phyloP scores from a whole-genome alignment of 208 protist species.

The Wallacemonas sp. region DNA sequence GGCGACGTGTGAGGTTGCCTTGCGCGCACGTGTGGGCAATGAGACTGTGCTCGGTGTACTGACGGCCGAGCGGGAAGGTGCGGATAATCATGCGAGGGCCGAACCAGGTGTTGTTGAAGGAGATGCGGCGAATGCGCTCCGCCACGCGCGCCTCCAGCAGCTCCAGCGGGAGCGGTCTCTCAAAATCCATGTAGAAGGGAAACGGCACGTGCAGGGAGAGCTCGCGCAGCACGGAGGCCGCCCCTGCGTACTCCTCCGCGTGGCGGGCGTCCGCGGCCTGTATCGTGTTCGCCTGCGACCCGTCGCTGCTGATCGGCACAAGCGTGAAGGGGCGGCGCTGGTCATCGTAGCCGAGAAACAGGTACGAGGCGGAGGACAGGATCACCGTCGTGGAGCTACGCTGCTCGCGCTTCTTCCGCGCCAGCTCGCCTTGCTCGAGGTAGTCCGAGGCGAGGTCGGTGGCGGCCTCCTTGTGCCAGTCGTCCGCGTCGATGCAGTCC shows the following conservation, averaged over 20 bases:
- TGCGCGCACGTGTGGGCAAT: conserved; percentile 86
- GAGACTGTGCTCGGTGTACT: conserved; percentile 74
- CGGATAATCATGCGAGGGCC: conserved; percentile 77
- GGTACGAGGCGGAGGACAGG: conserved; percentile 79
- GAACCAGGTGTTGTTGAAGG: conserved; percentile 85
- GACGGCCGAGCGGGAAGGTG: conserved; percentile 74
- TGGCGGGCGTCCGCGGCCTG: conserved; percentile 25
- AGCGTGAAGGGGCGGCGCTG: conserved; percentile 81
- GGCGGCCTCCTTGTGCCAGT: conserved; percentile 51
- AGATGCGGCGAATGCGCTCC: conserved; percentile 80
- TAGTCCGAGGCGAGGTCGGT: conserved; percentile 59
- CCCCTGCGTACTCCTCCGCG: conserved; percentile 61
- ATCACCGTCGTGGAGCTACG: conserved; percentile 51
- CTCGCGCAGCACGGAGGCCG: conserved; percentile 58
- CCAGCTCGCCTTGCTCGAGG: conserved; percentile 56
- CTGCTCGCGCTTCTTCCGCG: conserved; percentile 30
- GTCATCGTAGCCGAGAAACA: conserved; percentile 71
- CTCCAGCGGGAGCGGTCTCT: conserved; percentile 58
- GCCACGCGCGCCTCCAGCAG: conserved; percentile 70
- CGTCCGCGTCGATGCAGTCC: conserved; percentile 24
- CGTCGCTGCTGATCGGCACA: conserved; percentile 54
- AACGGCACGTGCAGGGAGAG: conserved; percentile 67
- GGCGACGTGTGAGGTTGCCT: conserved; percentile 73
- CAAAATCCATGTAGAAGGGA: conserved; percentile 85
- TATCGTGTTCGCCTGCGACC: background rate